These are phyloP conservation scores for Cercophora scortea DNA, from an alignment of 495 filamentous ascomycete genomes.

Conservation along the genomic window DNA sequence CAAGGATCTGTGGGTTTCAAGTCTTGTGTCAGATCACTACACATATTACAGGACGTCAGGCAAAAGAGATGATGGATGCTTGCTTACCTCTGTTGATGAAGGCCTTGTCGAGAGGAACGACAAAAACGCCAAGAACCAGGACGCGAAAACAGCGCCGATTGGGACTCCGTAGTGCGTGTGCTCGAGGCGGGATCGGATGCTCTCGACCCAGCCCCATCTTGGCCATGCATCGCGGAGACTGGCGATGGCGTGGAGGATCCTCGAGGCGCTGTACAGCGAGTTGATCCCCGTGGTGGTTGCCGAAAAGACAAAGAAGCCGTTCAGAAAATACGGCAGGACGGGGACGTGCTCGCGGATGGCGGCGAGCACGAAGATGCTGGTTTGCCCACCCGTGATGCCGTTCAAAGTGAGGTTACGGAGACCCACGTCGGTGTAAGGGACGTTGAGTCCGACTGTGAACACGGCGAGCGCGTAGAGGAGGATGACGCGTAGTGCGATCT, in stretches of 20 bases:
- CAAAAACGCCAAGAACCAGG: constrained; percentile 28
- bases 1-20: constrained; percentile 10
- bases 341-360: constrained; percentile 24
- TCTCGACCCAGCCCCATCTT: constrained; percentile 16
- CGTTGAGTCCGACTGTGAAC: constrained; percentile 31
- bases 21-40: constrained; percentile 20
- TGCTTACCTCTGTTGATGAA: constrained; percentile 17
- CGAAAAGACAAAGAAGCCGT: constrained; percentile 37
- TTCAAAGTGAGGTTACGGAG: constrained; percentile 8
- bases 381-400: constrained; percentile 26
- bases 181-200: constrained; percentile 26
- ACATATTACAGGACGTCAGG: constrained; percentile 1
- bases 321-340: constrained; percentile 28
- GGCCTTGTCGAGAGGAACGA: constrained; percentile 30
- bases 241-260: constrained; percentile 34
- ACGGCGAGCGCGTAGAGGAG: constrained; percentile 30
- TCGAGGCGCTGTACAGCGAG: constrained; percentile 27
- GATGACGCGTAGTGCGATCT: constrained; percentile 32
- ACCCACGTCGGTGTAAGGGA: constrained; percentile 25
- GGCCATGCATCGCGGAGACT: constrained; percentile 30
- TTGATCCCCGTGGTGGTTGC: constrained; percentile 29
- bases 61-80: neutral
- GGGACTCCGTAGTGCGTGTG: constrained; percentile 38
- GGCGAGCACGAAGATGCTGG: constrained; percentile 30
- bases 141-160: constrained; percentile 33